Evolutionary conservation across 78 protist genomes (phyloP).

Genomic region (Speleostelium caveatum): DNA sequence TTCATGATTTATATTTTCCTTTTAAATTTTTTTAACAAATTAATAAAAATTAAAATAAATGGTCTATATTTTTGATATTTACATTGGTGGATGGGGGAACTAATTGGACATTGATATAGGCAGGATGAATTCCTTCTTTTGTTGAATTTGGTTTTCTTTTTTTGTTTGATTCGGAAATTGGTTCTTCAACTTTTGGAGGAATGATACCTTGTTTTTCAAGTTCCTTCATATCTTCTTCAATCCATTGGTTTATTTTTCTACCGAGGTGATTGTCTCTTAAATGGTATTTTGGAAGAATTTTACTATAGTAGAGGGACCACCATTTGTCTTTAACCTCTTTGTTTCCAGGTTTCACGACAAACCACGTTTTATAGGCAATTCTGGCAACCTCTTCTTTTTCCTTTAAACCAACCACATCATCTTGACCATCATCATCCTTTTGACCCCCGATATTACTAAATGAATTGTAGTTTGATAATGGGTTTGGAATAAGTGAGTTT

Average conservation of each 20-base stretch:
- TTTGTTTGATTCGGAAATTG: constrained; percentile 1
- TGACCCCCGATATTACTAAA: not conserved
- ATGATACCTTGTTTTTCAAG: constrained; percentile 10
- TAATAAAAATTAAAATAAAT: no score
- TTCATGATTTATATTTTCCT: not conserved
- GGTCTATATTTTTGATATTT: no score
- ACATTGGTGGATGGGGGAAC: constrained; percentile 2
- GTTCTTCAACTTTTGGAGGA: not conserved
- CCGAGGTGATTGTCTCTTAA: constrained; percentile 56
- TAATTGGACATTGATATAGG: constrained; percentile 52
- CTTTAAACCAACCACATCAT: constrained; percentile 16
- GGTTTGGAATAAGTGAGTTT: not conserved
- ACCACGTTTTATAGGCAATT: constrained; percentile 51
- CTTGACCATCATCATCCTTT: not conserved
- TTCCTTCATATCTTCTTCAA: constrained; percentile 70
- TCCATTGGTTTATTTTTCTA: constrained; percentile 68
- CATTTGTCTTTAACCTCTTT: constrained; percentile 68
- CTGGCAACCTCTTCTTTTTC: constrained; percentile 65
- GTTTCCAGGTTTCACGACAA: constrained; percentile 47
- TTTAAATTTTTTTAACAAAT: no score
- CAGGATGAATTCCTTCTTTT: constrained; percentile 50
- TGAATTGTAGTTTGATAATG: not conserved
- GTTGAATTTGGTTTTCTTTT: constrained; percentile 63
- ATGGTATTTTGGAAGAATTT: constrained; percentile 47
- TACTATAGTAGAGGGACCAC: constrained; percentile 60